phyloP scores from a whole-genome alignment of 1,284 basidiomycete genomes.

The Ustilago tritici region DNA sequence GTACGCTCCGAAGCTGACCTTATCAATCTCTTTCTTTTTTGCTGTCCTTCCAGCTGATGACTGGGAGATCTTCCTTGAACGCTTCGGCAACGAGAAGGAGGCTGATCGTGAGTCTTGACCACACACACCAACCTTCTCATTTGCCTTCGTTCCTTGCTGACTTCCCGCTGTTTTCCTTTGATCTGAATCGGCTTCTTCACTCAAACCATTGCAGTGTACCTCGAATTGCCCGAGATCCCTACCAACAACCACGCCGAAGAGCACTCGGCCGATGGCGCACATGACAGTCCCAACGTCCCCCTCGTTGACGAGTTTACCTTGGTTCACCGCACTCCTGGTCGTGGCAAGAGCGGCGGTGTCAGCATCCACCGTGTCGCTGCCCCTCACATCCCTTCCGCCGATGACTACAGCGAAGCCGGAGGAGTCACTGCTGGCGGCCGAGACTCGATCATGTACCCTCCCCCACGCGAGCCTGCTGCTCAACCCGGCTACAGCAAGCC shows the following conservation, averaged over 20 bases:
- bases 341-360: constrained; percentile 64
- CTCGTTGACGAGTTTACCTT: constrained; percentile 66
- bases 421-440: constrained; percentile 66
- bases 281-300: constrained; percentile 62
- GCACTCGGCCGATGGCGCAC: constrained; percentile 38
- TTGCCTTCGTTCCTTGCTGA: not conserved
- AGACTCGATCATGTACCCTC: constrained; percentile 69
- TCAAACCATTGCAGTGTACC: constrained; percentile 49
- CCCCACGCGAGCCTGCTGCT: constrained; percentile 58
- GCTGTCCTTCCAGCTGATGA: constrained; percentile 53
- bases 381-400: constrained; percentile 58
- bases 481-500: constrained; percentile 61
- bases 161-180: not conserved
- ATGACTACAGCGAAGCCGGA: constrained; percentile 66
- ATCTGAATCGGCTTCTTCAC: not conserved
- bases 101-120: constrained; percentile 57
- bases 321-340: constrained; percentile 66
- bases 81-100: constrained; percentile 60
- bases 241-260: constrained; percentile 26
- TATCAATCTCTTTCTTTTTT: not conserved
- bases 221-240: constrained; percentile 66
- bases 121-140: not conserved
- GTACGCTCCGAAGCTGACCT: not conserved
- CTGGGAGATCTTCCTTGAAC: constrained; percentile 67
- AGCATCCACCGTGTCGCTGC: constrained; percentile 66